phyloP scores from a whole-genome alignment of 805 yeast species.

The Scheffersomyces ergatensis region DNA sequence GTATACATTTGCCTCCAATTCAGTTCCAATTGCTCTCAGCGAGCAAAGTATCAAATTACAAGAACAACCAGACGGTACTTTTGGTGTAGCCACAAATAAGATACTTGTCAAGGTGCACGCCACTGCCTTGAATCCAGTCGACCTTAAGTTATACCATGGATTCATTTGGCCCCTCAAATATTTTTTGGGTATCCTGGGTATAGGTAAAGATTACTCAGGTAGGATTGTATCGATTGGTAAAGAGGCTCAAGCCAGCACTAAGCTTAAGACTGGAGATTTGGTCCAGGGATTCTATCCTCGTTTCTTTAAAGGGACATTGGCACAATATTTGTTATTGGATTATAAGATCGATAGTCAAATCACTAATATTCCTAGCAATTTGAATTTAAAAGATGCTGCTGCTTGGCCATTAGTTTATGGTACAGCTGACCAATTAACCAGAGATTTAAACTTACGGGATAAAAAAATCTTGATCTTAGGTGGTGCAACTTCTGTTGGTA shows the following conservation, averaged over 20 bases:
- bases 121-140: conserved; percentile 35
- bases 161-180: conserved; percentile 3
- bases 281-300: conserved; percentile 23
- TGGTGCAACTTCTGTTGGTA: conserved; percentile 71
- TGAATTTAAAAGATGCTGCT: conserved; percentile 58
- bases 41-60: conserved; percentile 4
- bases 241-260: conserved; percentile 15
- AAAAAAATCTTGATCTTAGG: conserved; percentile 65
- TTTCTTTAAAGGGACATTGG: conserved; percentile 37
- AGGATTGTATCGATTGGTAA: conserved; percentile 28
- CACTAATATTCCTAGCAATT: conserved; percentile 38
- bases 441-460: conserved; percentile 31
- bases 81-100: conserved; percentile 11
- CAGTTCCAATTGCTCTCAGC: conserved; percentile 10
- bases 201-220: conserved; percentile 34
- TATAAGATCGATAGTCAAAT: conserved; percentile 10
- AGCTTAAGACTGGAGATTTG: conserved; percentile 24
- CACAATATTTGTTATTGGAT: conserved; percentile 46
- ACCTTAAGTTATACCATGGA: conserved; percentile 18
- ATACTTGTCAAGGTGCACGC: conserved; percentile 29
- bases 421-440: conserved; percentile 52
- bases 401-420: conserved; percentile 63
- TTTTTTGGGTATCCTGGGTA: conserved; percentile 14
- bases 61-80: conserved; percentile 11
- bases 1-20: conserved; percentile 10